These are phyloP conservation scores for Tetrahymena elliotti DNA, from an alignment of 73 alveolate genomes.

Conservation along the genomic window DNA sequence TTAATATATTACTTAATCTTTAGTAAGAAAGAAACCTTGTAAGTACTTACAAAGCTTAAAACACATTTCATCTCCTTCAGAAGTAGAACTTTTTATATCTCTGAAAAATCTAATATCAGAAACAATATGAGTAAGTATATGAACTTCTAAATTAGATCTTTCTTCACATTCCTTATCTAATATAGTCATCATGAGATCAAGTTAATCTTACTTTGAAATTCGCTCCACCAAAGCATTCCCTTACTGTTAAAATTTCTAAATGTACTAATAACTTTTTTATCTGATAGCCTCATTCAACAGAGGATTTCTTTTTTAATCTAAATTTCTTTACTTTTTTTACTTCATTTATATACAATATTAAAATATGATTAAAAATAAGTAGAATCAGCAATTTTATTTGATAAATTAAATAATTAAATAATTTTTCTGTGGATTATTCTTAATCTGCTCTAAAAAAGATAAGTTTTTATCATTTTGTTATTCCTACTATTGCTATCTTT, in stretches of 20 bases:
- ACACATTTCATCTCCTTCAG: background rate
- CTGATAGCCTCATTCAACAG: background rate
- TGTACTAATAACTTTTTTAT: background rate
- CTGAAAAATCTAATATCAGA: background rate
- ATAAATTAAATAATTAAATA: background rate
- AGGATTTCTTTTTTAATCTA: background rate
- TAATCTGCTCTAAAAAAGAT: background rate
- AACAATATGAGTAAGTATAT: background rate
- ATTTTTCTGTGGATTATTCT: background rate
- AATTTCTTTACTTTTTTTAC: background rate
- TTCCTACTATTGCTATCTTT: background rate
- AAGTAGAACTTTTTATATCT: background rate
- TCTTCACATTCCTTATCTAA: background rate
- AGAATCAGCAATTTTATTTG: background rate
- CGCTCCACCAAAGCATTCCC: background rate
- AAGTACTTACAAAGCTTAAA: background rate
- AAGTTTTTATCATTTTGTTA: background rate
- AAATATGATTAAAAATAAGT: background rate
- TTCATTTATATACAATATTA: background rate
- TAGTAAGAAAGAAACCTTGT: background rate
- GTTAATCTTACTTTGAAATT: background rate
- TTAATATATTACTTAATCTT: background rate
- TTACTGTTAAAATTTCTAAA: background rate
- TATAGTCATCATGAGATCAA: background rate
- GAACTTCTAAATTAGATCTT: background rate